Percentiles rank a stretch among this genome's conserved stretches.
Evolutionary conservation across 2,329 filamentous ascomycete genomes (phyloP).

Genomic region (Aspergillus calidoustus): DNA sequence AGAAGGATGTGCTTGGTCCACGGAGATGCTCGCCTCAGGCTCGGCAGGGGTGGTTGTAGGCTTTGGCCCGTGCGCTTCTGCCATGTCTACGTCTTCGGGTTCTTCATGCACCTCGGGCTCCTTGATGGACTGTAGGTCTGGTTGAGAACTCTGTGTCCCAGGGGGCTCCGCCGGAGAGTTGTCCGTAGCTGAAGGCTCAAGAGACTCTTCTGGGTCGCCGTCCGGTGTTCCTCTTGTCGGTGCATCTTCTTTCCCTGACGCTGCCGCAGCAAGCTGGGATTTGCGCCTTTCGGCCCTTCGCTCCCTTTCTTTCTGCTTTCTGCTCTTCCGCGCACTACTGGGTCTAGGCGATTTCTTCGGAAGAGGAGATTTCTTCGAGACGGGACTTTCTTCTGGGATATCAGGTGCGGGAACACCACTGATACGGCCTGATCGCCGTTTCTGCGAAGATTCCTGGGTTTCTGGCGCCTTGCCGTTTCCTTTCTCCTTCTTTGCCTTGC

Average conservation of each 20-base stretch:
- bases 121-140: neutral
- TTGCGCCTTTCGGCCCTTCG: slow-evolving; percentile 9
- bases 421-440: slow-evolving; percentile 37
- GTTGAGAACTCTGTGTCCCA: neutral
- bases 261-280: slow-evolving; percentile 6
- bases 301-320: slow-evolving; percentile 19
- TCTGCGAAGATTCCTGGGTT: slow-evolving; percentile 29
- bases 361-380: slow-evolving; percentile 17
- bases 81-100: slow-evolving; percentile 24
- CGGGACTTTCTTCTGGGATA: slow-evolving; percentile 18
- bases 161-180: neutral
- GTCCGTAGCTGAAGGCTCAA: neutral
- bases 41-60: neutral
- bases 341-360: slow-evolving; percentile 20
- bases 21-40: neutral
- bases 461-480: slow-evolving; percentile 15
- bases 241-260: neutral
- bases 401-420: slow-evolving; percentile 27
- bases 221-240: neutral
- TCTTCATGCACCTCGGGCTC: neutral
- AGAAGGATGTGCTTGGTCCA: neutral
- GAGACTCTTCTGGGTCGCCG: neutral
- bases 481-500: slow-evolving; percentile 3
- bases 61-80: slow-evolving; percentile 9
- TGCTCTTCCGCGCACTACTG: slow-evolving; percentile 28